Conservation (phyloP, 2,329 filamentous ascomycete species). For the Cercospora brassicicola region DNA sequence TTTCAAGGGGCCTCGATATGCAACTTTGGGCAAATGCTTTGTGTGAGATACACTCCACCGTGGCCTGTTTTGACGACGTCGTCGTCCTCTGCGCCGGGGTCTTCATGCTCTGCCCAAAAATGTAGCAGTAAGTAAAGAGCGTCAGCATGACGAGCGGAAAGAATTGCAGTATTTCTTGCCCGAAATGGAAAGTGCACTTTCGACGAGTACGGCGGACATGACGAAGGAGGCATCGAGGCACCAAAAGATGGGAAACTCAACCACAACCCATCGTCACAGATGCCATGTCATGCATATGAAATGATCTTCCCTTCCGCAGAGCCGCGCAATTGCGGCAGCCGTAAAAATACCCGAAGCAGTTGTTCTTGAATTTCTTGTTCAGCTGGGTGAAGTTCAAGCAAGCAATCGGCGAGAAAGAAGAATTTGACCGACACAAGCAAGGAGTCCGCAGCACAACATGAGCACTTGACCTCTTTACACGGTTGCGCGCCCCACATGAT, state of each 20-base stretch:
- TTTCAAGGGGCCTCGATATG: too few relatives aligned
- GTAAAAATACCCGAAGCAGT: not conserved
- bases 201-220: not conserved
- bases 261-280: not conserved
- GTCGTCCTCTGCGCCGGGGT: too few relatives aligned
- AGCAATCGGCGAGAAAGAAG: not conserved
- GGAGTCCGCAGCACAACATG: not conserved
- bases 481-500: too few relatives aligned
- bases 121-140: not conserved
- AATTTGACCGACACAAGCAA: not conserved
- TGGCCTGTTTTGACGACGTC: too few relatives aligned
- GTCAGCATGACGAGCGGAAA: not conserved
- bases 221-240: not conserved
- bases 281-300: not conserved
- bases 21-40: too few relatives aligned
- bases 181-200: not conserved
- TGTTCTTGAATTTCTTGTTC: not conserved
- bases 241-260: not conserved
- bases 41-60: too few relatives aligned
- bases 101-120: not conserved
- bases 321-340: not conserved
- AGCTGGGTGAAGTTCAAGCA: not conserved
- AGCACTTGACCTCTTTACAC: not conserved
- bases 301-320: not conserved
- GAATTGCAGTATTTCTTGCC: not conserved